These are phyloP conservation scores for Cenchrus americanus DNA, from an alignment of 176 grass and related monocot genomes.

Conservation along the genomic window DNA sequence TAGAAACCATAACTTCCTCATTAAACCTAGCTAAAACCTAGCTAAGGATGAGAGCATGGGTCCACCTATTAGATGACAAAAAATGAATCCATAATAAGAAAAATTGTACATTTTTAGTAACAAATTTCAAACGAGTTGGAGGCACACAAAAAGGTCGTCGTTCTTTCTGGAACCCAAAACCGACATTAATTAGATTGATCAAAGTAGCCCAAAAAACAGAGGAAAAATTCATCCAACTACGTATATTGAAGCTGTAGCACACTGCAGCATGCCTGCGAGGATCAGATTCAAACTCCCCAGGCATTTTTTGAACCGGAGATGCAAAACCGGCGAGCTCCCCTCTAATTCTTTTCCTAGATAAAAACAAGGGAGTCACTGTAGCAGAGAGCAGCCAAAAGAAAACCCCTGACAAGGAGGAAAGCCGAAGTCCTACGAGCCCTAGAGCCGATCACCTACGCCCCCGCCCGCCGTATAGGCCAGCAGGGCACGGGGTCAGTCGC, in stretches of 20 bases:
- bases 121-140: background rate
- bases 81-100: no score
- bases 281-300: background rate
- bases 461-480: background rate
- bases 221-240: no score
- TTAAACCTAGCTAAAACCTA: no score
- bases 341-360: background rate
- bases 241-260: background rate
- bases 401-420: slow-evolving; percentile 30
- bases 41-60: no score
- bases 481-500: background rate
- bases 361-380: slow-evolving; percentile 5
- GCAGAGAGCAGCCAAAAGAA: slow-evolving; percentile 19
- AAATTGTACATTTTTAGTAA: no score
- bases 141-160: background rate
- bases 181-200: no score
- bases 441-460: slow-evolving; percentile 1
- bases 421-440: slow-evolving; percentile 42
- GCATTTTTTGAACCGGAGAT: background rate
- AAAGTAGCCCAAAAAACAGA: no score
- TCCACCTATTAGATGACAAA: no score
- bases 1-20: no score
- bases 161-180: background rate
- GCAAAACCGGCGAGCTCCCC: background rate
- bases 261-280: background rate